Evolutionary conservation across 2,329 filamentous ascomycete species (phyloP), one percentile per base, ranked within the genome.

Genomic region (Rutstroemia sp.): DNA sequence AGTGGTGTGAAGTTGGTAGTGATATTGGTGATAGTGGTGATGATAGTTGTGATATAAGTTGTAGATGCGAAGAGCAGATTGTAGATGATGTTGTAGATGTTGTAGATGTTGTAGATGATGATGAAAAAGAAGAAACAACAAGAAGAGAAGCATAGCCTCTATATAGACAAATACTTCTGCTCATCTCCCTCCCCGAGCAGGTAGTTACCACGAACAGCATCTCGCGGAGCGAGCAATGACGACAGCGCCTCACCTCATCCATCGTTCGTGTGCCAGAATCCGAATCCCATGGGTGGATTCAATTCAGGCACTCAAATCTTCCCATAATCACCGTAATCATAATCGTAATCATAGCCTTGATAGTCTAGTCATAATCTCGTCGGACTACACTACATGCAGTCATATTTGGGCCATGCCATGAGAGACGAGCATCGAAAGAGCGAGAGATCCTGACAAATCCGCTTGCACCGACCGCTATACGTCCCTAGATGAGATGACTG

Each of bases 201-300:
- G 23, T 23, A 5, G 23, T 23, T 23, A 23, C 23, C 5, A 23
- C 23, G 23, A 23, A 23, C 19, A n/a, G 19, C 10, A 37, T 38
- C 48, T 41, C 25, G 30, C 10, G 10, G 10, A 19, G 17, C 10
- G 10, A 19, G 17, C 10, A 46, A 55, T 55, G 53, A 55, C 46
- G 53, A 51, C 19, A 50, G 49, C 38, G 52, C 52, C 52, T 55
- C 52, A 55, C 52, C 45, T 55, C 45, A 55, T 55, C 52, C 46
- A 23, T 23, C 23, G 23, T 55, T 23, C 23, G 23, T 55, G 17
- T 48, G 19, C 27, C 17, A 23, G 23, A 23, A 23, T 44, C 51
- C 51, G 23, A 23, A 23, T 44, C 51, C 51, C 16, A 16, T 9
- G 10, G 27, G 27, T 30, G 27, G 27, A 10, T 6, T 30, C 27